A percentile compares a stretch with the other conserved stretches of the same genome.
These are phyloP conservation scores for Yarrowia deformans DNA, from an alignment of 805 yeast species.

Conservation along the genomic window DNA sequence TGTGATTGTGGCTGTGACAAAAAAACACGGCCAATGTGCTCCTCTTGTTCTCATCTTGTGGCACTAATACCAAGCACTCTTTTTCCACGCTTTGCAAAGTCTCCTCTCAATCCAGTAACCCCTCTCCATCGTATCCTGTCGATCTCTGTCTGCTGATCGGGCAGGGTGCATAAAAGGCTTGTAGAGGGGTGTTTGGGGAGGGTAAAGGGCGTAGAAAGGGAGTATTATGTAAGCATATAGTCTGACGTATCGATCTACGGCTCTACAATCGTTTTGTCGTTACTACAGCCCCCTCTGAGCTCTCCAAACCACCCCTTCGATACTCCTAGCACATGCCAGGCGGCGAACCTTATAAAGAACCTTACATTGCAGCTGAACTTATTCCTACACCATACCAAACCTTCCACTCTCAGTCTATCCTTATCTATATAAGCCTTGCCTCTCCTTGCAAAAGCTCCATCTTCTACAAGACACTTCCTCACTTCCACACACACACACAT, in stretches of 20 bases:
- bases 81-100: not conserved
- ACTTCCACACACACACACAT: conserved; percentile 4
- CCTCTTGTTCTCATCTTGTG: not conserved
- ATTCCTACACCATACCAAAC: not conserved
- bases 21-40: no score
- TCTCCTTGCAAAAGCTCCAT: not conserved
- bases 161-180: not conserved
- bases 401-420: not conserved
- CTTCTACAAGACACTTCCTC: not conserved
- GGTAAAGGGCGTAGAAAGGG: no score
- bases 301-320: no score
- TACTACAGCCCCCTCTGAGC: no score
- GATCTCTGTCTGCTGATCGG: conserved; percentile 23
- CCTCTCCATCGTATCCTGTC: conserved; percentile 25
- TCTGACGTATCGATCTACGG: no score
- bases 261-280: no score
- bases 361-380: not conserved
- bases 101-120: not conserved
- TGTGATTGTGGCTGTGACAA: not conserved
- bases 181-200: not conserved
- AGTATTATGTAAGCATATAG: no score
- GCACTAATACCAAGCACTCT: not conserved
- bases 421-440: conserved; percentile 17
- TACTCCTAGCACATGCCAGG: conserved; percentile 10
- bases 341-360: not conserved